Evolutionary conservation across 257 asterid species (phyloP).

Genomic region (Lycium ferocissimum): DNA sequence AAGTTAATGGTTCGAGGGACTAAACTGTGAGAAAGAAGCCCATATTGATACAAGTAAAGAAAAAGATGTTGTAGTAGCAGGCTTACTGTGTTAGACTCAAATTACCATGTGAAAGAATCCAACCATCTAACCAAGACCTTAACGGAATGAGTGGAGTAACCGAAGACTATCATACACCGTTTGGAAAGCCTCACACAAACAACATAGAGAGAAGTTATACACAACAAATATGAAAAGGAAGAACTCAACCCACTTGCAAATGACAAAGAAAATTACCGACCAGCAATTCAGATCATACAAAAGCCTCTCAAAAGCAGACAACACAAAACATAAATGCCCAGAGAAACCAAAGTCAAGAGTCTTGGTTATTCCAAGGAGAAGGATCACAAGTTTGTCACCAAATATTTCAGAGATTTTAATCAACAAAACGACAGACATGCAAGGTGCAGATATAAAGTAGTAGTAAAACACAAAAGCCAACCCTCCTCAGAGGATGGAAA

Average conservation of each 20-base stretch:
- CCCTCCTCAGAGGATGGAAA: slow-evolving; percentile 32
- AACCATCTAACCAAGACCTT: slow-evolving; percentile 6
- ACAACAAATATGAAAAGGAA: slow-evolving; percentile 7
- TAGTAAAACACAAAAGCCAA: background rate
- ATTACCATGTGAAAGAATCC: slow-evolving; percentile 20
- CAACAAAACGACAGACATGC: background rate
- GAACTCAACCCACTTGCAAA: background rate
- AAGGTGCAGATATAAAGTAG: background rate
- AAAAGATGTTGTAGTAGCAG: background rate
- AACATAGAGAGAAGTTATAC: background rate
- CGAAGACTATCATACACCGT: background rate
- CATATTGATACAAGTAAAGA: background rate
- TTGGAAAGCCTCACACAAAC: background rate
- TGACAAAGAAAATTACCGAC: background rate
- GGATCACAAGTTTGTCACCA: slow-evolving; percentile 9
- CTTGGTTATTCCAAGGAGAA: background rate
- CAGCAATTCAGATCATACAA: background rate
- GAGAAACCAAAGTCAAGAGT: background rate
- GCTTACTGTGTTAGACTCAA: background rate
- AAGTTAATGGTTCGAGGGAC: background rate
- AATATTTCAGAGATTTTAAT: background rate
- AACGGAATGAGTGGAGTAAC: background rate
- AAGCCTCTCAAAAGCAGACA: background rate
- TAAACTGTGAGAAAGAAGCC: slow-evolving; percentile 4
- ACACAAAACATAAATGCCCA: background rate